Conservation (phyloP, 345 rosid species). For the Carallia pectinifolia region DNA sequence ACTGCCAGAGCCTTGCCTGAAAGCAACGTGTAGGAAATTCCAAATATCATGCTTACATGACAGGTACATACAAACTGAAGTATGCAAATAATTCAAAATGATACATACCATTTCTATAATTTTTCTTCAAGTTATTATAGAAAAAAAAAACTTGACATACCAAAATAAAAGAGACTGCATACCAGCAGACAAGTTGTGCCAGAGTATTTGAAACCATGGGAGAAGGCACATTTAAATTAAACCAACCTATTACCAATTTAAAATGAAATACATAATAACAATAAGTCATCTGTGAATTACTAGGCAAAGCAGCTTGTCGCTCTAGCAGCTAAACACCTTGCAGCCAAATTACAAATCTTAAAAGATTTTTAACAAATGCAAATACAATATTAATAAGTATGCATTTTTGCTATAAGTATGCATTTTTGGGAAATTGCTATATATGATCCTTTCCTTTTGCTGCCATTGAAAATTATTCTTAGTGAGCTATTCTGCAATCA, state of each 20-base stretch:
- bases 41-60: conserved; percentile 9
- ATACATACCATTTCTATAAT: neutral
- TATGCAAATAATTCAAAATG: neutral
- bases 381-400: too few species aligned
- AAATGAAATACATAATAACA: neutral
- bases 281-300: neutral
- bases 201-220: neutral
- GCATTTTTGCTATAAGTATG: too few species aligned
- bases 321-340: too few species aligned
- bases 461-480: too few species aligned
- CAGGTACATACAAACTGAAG: neutral
- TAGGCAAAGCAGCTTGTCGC: too few species aligned
- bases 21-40: conserved; percentile 19
- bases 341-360: too few species aligned
- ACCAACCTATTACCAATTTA: conserved; percentile 4
- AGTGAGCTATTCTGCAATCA: too few species aligned
- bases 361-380: too few species aligned
- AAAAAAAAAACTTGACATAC: neutral
- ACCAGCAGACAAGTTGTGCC: neutral
- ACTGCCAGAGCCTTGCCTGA: conserved; percentile 99
- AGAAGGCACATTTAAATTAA: neutral
- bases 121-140: neutral
- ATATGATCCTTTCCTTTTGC: too few species aligned
- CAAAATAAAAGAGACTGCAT: neutral
- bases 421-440: too few species aligned